Evolutionary conservation across 2,329 filamentous ascomycete species (phyloP).

Genomic region (Metarhizium robertsii): DNA sequence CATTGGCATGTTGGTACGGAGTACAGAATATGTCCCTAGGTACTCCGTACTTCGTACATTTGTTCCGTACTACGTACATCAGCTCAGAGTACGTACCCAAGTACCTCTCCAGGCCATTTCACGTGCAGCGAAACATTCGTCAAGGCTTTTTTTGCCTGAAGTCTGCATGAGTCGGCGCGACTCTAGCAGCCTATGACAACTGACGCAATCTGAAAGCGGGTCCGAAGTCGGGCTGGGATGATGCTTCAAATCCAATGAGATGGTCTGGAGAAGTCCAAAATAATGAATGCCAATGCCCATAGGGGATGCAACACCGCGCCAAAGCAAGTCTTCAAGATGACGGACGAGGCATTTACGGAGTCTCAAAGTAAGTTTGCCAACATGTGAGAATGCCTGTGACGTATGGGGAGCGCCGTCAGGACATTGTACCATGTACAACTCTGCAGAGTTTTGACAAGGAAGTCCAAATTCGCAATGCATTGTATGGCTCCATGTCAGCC

Average conservation of each 20-base stretch:
- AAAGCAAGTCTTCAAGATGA: constrained; percentile 8
- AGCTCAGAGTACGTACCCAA: not conserved
- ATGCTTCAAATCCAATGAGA: constrained; percentile 7
- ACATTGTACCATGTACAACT: not conserved
- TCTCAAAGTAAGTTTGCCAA: constrained; percentile 6
- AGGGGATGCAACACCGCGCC: constrained; percentile 4
- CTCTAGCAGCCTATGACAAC: constrained; percentile 2
- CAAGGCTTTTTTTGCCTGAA: constrained; percentile 1
- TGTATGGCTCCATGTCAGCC: not conserved
- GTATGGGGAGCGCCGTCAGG: not conserved
- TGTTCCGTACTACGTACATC: too few relatives aligned
- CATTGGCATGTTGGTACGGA: too few relatives aligned
- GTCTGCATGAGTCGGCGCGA: not conserved
- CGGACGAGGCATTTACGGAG: constrained; percentile 11
- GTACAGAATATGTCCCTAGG: not conserved
- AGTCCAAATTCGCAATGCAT: not conserved
- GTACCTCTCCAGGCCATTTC: not conserved
- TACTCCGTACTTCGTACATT: not conserved
- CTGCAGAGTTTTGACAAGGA: not conserved
- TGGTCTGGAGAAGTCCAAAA: constrained; percentile 2
- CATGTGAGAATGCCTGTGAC: constrained; percentile 3
- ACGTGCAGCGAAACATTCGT: not conserved
- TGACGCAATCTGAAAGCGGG: constrained; percentile 3
- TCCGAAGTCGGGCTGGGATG: constrained; percentile 4
- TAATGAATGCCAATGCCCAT: constrained; percentile 4